Evolutionary conservation across 441 rosid genomes (phyloP).

Genomic region (Dalechampia spathulata): DNA sequence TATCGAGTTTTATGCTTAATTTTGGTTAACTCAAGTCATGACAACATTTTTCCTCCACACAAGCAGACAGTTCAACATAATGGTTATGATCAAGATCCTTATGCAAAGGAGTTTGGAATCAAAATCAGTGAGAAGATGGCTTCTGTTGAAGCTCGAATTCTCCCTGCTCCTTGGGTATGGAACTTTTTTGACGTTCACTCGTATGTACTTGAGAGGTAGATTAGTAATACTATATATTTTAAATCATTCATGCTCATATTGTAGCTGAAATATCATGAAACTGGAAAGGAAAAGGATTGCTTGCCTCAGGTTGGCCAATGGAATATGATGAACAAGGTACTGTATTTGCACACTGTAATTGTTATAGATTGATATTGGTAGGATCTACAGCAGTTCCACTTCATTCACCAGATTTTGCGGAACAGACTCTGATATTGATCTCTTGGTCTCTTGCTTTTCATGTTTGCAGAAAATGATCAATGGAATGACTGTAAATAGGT

Average conservation of each 20-base stretch:
- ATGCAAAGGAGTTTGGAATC: conserved; percentile 87
- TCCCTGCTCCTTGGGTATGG: conserved; percentile 96
- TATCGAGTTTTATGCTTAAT: not conserved
- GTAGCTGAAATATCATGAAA: conserved; percentile 96
- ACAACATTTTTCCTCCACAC: conserved; percentile 1
- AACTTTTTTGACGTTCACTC: not conserved
- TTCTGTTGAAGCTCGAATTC: conserved; percentile 91
- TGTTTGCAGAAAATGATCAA: conserved; percentile 81
- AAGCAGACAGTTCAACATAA: conserved; percentile 80
- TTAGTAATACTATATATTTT: not conserved
- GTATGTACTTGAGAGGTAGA: not conserved
- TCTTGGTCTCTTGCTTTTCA: conserved; percentile 5
- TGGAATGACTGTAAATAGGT: conserved; percentile 84
- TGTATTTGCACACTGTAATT: not conserved
- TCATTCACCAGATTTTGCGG: conserved; percentile 2
- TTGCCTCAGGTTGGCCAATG: conserved; percentile 98
- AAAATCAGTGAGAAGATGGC: conserved; percentile 86
- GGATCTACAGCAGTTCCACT: not conserved
- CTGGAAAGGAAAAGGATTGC: conserved; percentile 94
- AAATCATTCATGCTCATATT: conserved; percentile 6
- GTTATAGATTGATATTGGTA: not conserved
- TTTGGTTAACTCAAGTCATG: not conserved
- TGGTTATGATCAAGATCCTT: conserved; percentile 88
- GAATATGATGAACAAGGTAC: conserved; percentile 99
- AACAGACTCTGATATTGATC: conserved; percentile 8